phyloP scores from a whole-genome alignment of 139 green algal species.

The Tetradesmus lagerheimii region DNA sequence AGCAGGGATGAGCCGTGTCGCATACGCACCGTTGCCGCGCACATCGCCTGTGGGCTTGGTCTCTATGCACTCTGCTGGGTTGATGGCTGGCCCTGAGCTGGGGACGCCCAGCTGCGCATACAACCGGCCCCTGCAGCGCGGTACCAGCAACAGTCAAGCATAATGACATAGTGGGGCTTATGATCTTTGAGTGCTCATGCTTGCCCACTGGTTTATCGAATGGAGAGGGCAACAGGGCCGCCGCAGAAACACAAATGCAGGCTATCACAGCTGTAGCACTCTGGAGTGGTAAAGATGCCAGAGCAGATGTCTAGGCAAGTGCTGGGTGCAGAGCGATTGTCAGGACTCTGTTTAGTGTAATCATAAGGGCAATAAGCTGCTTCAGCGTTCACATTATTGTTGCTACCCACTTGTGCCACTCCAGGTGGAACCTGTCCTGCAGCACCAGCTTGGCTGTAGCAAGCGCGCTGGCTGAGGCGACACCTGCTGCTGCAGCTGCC shows the following conservation, averaged over 20 bases:
- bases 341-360: neutral
- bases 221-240: too few species aligned
- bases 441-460: constrained; percentile 39
- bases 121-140: constrained; percentile 50
- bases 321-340: neutral
- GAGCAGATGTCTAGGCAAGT: too few species aligned
- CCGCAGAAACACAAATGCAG: too few species aligned
- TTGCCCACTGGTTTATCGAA: too few species aligned
- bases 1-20: constrained; percentile 45
- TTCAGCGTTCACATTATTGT: too few species aligned
- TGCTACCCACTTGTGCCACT: constrained; percentile 54
- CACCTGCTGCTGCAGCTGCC: constrained; percentile 30
- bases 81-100: constrained; percentile 45
- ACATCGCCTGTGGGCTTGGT: constrained; percentile 57
- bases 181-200: too few species aligned
- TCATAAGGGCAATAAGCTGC: too few species aligned
- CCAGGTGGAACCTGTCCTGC: constrained; percentile 52
- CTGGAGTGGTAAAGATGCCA: too few species aligned
- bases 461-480: neutral
- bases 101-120: constrained; percentile 57
- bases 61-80: constrained; percentile 39
- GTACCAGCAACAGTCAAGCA: neutral
- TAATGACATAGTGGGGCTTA: too few species aligned
- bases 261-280: too few species aligned
- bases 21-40: constrained; percentile 36